Evolutionary conservation across 2,329 filamentous ascomycete species (phyloP).

Genomic region (Aspergillus fumigatiaffinis): DNA sequence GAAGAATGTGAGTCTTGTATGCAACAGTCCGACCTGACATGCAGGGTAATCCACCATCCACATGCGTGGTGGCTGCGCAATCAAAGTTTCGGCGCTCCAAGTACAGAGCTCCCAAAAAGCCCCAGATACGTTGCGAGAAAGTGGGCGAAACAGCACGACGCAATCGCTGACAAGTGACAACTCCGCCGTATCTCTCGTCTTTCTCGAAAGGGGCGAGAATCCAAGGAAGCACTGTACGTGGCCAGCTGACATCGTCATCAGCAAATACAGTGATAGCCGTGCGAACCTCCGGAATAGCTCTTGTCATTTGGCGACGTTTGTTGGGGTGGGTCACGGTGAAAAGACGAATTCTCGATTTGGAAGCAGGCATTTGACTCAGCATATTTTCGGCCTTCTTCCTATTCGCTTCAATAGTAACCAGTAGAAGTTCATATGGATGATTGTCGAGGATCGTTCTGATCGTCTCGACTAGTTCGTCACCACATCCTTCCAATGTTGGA

Average conservation of each 20-base stretch:
- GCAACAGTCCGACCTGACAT: slow-evolving; percentile 92
- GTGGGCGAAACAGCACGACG: slow-evolving; percentile 62
- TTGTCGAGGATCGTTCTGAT: slow-evolving; percentile 56
- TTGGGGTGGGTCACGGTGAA: slow-evolving; percentile 81
- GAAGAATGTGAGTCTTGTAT: slow-evolving; percentile 83
- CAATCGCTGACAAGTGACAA: slow-evolving; percentile 86
- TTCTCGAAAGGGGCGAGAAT: slow-evolving; percentile 90
- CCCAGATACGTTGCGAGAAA: slow-evolving; percentile 65
- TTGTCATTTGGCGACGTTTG: slow-evolving; percentile 90
- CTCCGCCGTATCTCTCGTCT: slow-evolving; percentile 70
- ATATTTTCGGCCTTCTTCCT: slow-evolving; percentile 64
- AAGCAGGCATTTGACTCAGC: slow-evolving; percentile 49
- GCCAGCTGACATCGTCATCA: slow-evolving; percentile 95
- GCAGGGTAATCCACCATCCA: slow-evolving; percentile 94
- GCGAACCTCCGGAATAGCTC: slow-evolving; percentile 78
- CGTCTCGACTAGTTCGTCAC: slow-evolving; percentile 77
- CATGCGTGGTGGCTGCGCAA: slow-evolving; percentile 89
- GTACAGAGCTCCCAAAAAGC: slow-evolving; percentile 87
- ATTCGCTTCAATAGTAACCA: slow-evolving; percentile 84
- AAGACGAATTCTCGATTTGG: slow-evolving; percentile 66
- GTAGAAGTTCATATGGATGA: slow-evolving; percentile 65
- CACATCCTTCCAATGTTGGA: slow-evolving; percentile 83
- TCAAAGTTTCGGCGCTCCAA: slow-evolving; percentile 94
- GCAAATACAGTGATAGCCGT: slow-evolving; percentile 88
- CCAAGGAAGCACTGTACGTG: slow-evolving; percentile 79